Conservation (phyloP, 2,329 filamentous ascomycete genomes). For the Hypoxylon sp. region DNA sequence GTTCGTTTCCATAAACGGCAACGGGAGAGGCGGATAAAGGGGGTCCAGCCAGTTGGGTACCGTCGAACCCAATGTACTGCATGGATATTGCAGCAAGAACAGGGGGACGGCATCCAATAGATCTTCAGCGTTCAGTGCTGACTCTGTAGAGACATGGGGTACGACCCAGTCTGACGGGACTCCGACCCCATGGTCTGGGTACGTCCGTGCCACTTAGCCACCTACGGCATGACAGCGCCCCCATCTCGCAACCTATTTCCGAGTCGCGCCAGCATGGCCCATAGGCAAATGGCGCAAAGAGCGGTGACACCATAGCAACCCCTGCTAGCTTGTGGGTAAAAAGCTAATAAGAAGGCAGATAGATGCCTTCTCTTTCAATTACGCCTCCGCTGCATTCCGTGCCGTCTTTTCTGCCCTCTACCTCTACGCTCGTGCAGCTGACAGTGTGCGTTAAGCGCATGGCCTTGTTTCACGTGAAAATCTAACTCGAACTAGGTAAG, state of each 20-base stretch:
- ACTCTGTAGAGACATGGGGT: slow-evolving; percentile 21
- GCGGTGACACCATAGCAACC: slow-evolving; percentile 35
- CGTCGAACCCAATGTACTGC: slow-evolving; percentile 2
- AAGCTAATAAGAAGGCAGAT: neutral
- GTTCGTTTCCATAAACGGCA: slow-evolving; percentile 3
- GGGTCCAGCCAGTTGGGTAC: slow-evolving; percentile 24
- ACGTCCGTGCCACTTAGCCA: neutral
- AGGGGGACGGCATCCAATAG: slow-evolving; percentile 2
- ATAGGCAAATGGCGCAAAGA: slow-evolving; percentile 32
- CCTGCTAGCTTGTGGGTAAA: neutral
- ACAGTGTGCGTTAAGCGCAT: slow-evolving; percentile 17
- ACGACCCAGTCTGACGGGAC: slow-evolving; percentile 30
- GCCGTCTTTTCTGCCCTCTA: neutral
- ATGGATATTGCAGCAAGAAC: slow-evolving; percentile 23
- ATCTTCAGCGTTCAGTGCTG: slow-evolving; percentile 6
- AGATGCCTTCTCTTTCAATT: neutral
- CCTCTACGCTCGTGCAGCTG: slow-evolving; percentile 9
- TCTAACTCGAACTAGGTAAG: too few relatives aligned
- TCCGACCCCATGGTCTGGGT: slow-evolving; percentile 35
- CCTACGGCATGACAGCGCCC: slow-evolving; percentile 5
- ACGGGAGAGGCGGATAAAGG: slow-evolving; percentile 17
- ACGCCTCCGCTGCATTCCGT: neutral
- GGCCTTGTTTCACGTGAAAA: slow-evolving; percentile 26
- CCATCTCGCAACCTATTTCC: slow-evolving; percentile 23
- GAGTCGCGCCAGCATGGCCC: slow-evolving; percentile 1